A percentile compares a stretch with the other conserved stretches of the same genome.
Conservation (phyloP, 2,329 filamentous ascomycete species). For the Ceratocystis cubensis region DNA sequence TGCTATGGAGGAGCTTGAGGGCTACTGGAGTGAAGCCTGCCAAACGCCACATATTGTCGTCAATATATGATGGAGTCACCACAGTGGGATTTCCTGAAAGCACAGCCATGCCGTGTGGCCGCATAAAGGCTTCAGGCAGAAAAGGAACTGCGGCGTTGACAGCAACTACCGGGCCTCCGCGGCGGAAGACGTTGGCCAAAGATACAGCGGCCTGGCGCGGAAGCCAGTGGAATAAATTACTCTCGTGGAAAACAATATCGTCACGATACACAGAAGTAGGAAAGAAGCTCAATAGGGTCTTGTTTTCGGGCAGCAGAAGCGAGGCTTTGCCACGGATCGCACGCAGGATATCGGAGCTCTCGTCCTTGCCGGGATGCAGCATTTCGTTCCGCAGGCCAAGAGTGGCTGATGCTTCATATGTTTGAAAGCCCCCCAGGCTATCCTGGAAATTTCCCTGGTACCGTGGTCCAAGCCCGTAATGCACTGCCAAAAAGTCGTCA, state of each 20-base stretch:
- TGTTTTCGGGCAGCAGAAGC: slow-evolving; percentile 65
- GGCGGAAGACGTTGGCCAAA: slow-evolving; percentile 55
- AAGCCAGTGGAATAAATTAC: slow-evolving; percentile 61
- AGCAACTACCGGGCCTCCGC: slow-evolving; percentile 64
- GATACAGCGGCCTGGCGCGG: slow-evolving; percentile 58
- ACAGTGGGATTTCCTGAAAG: slow-evolving; percentile 75
- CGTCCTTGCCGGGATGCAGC: slow-evolving; percentile 77
- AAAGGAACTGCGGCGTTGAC: slow-evolving; percentile 81
- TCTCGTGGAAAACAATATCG: slow-evolving; percentile 66
- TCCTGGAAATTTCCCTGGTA: slow-evolving; percentile 97
- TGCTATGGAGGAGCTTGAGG: slow-evolving; percentile 70
- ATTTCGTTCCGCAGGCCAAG: slow-evolving; percentile 86
- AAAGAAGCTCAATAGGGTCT: slow-evolving; percentile 70
- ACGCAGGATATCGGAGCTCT: slow-evolving; percentile 78
- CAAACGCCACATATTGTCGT: slow-evolving; percentile 84
- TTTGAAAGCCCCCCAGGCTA: slow-evolving; percentile 88
- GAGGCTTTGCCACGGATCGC: slow-evolving; percentile 81
- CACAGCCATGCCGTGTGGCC: slow-evolving; percentile 66
- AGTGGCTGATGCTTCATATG: slow-evolving; percentile 83
- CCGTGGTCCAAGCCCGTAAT: slow-evolving; percentile 75
- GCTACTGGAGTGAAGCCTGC: slow-evolving; percentile 82
- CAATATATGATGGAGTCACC: slow-evolving; percentile 67
- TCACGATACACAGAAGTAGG: slow-evolving; percentile 70
- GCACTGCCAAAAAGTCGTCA: slow-evolving; percentile 83
- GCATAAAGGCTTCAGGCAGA: slow-evolving; percentile 76